Percentiles rank a stretch among this genome's conserved stretches.
Conservation (phyloP, 1,139 yeast species). For the Insectozyma bohioensis region DNA sequence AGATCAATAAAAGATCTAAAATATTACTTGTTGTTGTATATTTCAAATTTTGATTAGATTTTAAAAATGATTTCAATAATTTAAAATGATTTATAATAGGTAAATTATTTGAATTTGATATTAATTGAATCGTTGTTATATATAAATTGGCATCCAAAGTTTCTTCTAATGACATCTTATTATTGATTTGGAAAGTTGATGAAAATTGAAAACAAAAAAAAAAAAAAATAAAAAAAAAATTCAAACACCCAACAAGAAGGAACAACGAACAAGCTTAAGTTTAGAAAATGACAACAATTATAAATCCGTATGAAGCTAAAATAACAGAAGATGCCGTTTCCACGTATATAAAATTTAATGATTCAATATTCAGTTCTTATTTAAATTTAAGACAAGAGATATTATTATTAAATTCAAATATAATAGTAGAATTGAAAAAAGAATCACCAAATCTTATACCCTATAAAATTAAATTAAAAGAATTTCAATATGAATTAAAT, state of each 20-base stretch:
- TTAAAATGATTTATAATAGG: conserved; percentile 4
- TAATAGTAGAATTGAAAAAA: conserved; percentile 16
- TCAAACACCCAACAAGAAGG: too few species aligned
- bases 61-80: neutral
- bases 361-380: conserved; percentile 33
- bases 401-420: conserved; percentile 21
- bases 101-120: conserved; percentile 2
- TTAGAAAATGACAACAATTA: too few species aligned
- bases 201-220: conserved; percentile 1
- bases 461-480: too few species aligned
- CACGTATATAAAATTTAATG: conserved; percentile 31
- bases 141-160: conserved; percentile 11
- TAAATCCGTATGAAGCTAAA: conserved; percentile 3
- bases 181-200: conserved; percentile 1
- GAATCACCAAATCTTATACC: too few species aligned
- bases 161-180: conserved; percentile 4
- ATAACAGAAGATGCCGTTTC: neutral
- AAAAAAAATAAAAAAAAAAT: conserved; percentile 2
- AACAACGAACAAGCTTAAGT: too few species aligned
- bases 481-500: neutral
- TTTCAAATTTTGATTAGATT: conserved; percentile 3
- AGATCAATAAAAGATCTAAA: conserved; percentile 16
- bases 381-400: conserved; percentile 36
- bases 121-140: conserved; percentile 11
- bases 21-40: conserved; percentile 14